Base-by-base conservation (phyloP, 805 yeast species). In the Sugiyamaella marilandica region DNA sequence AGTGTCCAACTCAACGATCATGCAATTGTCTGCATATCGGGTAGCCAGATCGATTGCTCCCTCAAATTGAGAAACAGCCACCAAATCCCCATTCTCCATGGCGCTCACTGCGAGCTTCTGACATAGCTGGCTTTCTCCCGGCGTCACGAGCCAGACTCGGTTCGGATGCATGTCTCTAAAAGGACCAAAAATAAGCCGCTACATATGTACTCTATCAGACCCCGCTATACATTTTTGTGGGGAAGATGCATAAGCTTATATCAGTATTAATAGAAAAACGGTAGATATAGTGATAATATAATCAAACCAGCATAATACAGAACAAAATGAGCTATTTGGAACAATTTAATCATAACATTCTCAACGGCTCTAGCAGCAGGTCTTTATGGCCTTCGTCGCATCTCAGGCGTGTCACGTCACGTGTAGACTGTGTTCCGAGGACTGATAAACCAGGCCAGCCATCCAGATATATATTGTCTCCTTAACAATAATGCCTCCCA, bases 141-240 rank as follows among this genome's bases (percentile, higher is more conserved):
- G 43, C n/a, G 60, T 39, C 10, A 54, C 48, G 13, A 60, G 47
- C 63, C 63, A 60, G 21, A 58, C 59, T 36, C 43, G 33, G 32
- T 45, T 31, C 24, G 45, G 21, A 18, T 24, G 47, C 19, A 44
- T 24, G 36, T 45, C 21, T 35, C 5, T 44, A 36, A 14, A 14
- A 3, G 13, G 18, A 39, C 9, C 18, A 5, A 21, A 39, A 11
- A 24, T 10, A 39, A 34, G 37, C 37, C 37, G 37, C 37, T 34
- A 14, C 7, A 7, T 24, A 24, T 24, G 29, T 24, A 24, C 29
- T n/a, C n/a, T 34, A 10, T 13, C 16, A 34, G 5, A 14, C 37
- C 37, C n/a, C 8, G 37, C n/a, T 4, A 14, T n/a, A 10, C 9
- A 5, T n/a, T 34, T n/a, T 34, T 34, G 37, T 34, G 37, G 37